Percentiles rank a stretch among this genome's conserved stretches.
Conservation (phyloP, 225 moss, liverwort and hornwort species). For the Polytrichum commune region DNA sequence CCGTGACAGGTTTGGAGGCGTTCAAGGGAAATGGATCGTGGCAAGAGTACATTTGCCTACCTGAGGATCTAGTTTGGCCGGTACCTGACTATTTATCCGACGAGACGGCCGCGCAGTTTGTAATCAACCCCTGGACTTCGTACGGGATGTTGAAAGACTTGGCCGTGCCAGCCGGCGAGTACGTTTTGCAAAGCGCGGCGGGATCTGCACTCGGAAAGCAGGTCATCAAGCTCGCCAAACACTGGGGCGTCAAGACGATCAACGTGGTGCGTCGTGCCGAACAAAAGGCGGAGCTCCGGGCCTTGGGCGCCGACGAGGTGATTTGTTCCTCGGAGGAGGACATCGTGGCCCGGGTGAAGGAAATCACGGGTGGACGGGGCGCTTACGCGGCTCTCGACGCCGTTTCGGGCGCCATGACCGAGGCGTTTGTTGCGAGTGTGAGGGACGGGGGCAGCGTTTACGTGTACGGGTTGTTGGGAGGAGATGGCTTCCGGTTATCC, state of each 20-base stretch:
- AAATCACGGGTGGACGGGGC: conserved; percentile 27
- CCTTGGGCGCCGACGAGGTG: conserved; percentile 28
- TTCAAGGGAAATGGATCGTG: conserved; percentile 28
- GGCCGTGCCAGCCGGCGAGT: conserved; percentile 32
- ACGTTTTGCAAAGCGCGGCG: conserved; percentile 39
- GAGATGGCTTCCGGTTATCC: not conserved
- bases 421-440: conserved; percentile 10
- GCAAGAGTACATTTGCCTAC: conserved; percentile 27
- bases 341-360: conserved; percentile 20
- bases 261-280: conserved; percentile 27
- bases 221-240: conserved; percentile 34
- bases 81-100: conserved; percentile 32
- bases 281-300: conserved; percentile 23
- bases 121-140: conserved; percentile 37
- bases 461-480: conserved; percentile 24
- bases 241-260: conserved; percentile 36
- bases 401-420: conserved; percentile 22
- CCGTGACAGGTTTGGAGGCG: conserved; percentile 10
- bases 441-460: conserved; percentile 17
- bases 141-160: conserved; percentile 24
- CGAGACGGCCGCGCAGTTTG: conserved; percentile 33
- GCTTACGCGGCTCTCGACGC: conserved; percentile 27
- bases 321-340: conserved; percentile 30
- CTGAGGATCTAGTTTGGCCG: conserved; percentile 26
- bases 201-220: conserved; percentile 41